Percentiles rank a stretch among this genome's conserved stretches.
Evolutionary conservation across 768 basidiomycete species (phyloP).

Genomic region (Agrocybe praecox): DNA sequence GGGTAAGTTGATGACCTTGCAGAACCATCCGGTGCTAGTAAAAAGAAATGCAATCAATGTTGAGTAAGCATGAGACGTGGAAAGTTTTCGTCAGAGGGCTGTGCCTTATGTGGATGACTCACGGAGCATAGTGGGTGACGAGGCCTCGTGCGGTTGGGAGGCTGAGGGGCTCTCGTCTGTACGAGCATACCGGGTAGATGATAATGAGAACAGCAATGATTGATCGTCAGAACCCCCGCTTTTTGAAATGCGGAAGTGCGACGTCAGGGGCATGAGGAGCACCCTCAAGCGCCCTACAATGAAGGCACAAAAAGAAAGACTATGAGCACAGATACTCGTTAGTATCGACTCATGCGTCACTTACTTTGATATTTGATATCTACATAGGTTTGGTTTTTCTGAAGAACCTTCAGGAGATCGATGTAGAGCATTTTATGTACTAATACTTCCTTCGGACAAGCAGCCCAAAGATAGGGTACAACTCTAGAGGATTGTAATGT

Average conservation of each 20-base stretch:
- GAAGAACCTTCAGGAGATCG: constrained; percentile 44
- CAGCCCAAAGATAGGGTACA: constrained; percentile 45
- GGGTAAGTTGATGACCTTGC: background rate
- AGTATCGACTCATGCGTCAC: constrained; percentile 3
- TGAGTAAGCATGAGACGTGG: constrained; percentile 14
- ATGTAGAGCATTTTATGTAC: constrained; percentile 52
- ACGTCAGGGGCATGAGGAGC: constrained; percentile 37
- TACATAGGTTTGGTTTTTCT: constrained; percentile 33
- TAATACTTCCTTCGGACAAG: constrained; percentile 40
- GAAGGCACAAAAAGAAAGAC: background rate
- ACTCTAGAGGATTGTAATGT: constrained; percentile 46
- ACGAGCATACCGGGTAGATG: background rate
- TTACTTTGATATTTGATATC: constrained; percentile 37
- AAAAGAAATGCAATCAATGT: background rate
- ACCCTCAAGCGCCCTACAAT: constrained; percentile 30
- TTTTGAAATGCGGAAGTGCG: constrained; percentile 25
- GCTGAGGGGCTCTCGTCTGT: background rate
- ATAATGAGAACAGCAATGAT: background rate
- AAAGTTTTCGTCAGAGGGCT: constrained; percentile 1
- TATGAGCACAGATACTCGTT: constrained; percentile 3
- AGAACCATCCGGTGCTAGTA: constrained; percentile 16
- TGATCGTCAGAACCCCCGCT: background rate
- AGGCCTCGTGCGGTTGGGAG: background rate
- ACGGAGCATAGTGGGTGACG: constrained; percentile 16
- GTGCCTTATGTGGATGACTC: constrained; percentile 14